These are phyloP conservation scores for Beta lomatogona DNA, from an alignment of 179 eudicot genomes.

Conservation along the genomic window DNA sequence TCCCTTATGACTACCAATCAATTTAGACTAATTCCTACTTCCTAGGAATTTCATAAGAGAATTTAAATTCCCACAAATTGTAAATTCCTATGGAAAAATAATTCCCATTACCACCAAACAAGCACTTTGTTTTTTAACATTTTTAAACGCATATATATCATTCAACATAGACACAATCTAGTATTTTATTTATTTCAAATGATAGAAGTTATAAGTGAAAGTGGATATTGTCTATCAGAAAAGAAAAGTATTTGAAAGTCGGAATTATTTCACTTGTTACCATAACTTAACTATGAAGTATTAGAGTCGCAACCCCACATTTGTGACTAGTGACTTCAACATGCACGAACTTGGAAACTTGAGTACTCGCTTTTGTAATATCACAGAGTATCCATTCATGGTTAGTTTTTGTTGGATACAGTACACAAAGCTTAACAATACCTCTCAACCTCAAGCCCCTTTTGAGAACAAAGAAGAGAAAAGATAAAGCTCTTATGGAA, in stretches of 20 bases:
- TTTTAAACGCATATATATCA: too few species aligned
- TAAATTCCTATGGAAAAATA: too few species aligned
- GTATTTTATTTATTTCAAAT: too few species aligned
- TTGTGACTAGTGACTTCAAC: conserved; percentile 20
- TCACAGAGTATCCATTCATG: conserved; percentile 2
- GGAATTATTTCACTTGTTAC: background rate
- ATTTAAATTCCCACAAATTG: too few species aligned
- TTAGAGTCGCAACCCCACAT: conserved; percentile 7
- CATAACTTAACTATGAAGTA: conserved; percentile 32
- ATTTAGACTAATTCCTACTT: too few species aligned
- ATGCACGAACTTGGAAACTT: conserved; percentile 9
- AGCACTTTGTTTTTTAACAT: too few species aligned
- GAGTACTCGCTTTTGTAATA: conserved; percentile 11
- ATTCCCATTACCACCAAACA: too few species aligned
- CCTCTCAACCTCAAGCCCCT: conserved; percentile 4
- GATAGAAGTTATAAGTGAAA: too few species aligned
- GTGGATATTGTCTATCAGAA: too few species aligned
- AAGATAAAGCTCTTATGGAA: conserved; percentile 17
- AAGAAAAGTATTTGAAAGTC: background rate
- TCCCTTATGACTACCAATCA: too few species aligned
- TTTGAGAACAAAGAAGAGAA: conserved; percentile 3
- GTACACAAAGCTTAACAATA: background rate
- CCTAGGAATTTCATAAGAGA: too few species aligned
- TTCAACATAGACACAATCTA: too few species aligned
- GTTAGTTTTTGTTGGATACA: background rate